Base-by-base conservation (phyloP, 495 filamentous ascomycete species). In the Aspergillus biplanus region DNA sequence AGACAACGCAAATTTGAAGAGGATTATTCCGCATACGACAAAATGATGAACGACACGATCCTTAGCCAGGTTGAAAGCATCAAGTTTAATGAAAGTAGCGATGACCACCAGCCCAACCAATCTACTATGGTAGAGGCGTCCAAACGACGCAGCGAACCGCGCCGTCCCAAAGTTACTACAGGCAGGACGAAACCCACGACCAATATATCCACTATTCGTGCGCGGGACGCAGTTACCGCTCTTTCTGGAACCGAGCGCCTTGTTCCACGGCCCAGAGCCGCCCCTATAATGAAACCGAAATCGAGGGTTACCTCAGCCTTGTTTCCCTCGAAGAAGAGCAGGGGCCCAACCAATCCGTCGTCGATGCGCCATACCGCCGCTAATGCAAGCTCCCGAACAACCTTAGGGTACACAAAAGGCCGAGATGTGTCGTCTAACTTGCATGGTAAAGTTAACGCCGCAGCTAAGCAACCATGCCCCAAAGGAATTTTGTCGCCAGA, bases 391-490 rank as follows among this genome's bases (percentile, higher is more conserved):
- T 93, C 92, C 12, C 84, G 85, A 56, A 90, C 85, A 52, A 96
- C 93, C 0, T 75, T 97, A 33, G 92, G 92, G 7, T 94, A 93
- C 70, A 87, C 85, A 56, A 91, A 89, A 69, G 92, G 93, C 33
- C 83, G 92, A 15, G 82, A 80, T 15, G 83, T 87, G 13, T 88
- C 88, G 7, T 76, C 79, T 9, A 76, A 68, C 5, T 61, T 86
- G 65, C 72, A 74, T 47, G 74, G 75, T 52, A 73, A 72, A 16
- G 33, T 58, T 21, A 32, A 61, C 2, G 62, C 52, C 5, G 49
- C 65, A 33, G 54, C 59, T 2, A 66, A 71, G 46, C 62, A 63
- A 49, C 44, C 69, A 16, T 61, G 56, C 4, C 64, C 67, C 42
- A 67, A 75, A 33, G 64, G 69, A 5, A 69, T 69, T 1, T 52